A percentile compares a stretch with the other conserved stretches of the same genome.
phyloP scores from a whole-genome alignment of 176 grass and related monocot genomes.

The Carex myosuroides region DNA sequence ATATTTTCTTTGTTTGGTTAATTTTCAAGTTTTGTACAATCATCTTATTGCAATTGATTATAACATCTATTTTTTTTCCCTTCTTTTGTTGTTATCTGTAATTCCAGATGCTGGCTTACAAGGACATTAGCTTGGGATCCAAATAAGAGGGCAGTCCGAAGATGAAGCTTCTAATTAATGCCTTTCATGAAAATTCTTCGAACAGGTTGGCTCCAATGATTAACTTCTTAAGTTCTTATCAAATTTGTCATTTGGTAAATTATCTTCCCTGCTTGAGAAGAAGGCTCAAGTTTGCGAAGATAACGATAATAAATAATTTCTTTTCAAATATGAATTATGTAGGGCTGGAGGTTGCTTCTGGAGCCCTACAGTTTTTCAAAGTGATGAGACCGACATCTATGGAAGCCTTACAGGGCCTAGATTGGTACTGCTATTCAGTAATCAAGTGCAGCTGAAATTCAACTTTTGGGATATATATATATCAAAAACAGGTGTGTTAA shows the following conservation, averaged over 20 bases:
- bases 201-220: background rate
- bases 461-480: background rate
- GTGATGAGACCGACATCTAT: background rate
- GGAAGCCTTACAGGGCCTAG: background rate
- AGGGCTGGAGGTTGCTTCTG: background rate
- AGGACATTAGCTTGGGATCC: background rate
- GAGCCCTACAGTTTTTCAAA: background rate
- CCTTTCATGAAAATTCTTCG: background rate
- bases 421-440: background rate
- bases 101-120: background rate
- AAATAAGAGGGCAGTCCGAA: background rate
- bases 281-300: background rate
- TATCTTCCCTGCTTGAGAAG: background rate
- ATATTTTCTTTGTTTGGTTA: background rate
- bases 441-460: background rate
- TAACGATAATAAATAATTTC: background rate
- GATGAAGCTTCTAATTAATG: background rate
- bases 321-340: background rate
- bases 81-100: background rate
- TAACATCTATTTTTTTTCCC: background rate
- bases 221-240: background rate
- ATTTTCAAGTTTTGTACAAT: background rate
- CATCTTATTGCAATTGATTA: background rate
- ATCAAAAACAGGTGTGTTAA: background rate
- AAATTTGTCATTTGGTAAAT: slow-evolving; percentile 1